Evolutionary conservation across 495 filamentous ascomycete species (phyloP), one percentile per base, ranked within the genome.

Genomic region (Niebla homalea): DNA sequence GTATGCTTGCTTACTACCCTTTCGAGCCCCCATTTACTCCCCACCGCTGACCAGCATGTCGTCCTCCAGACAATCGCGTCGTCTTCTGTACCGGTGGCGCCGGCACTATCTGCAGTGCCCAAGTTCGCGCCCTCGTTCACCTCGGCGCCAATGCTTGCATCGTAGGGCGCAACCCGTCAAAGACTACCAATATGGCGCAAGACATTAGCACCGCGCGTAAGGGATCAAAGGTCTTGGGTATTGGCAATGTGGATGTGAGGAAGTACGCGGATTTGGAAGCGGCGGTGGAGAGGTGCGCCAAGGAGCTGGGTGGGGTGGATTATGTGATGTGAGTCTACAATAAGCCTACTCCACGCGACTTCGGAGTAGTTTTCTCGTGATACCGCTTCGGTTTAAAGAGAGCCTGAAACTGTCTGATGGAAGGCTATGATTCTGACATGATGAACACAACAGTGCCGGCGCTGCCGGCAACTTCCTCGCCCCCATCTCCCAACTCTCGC

Each of bases 391-490:
- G 23, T 36, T 2, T 25, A 10, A n/a, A n/a, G 36, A 37, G 36
- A 37, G 36, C 10, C 11, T 10, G 36, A 37, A n/a, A 37, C 11
- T 37, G 36, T 37, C 11, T 37, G 1, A 26, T 21, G 23, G 2
- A 26, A 22, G 14, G 18, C 19, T 4, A 26, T 26, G 19, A 37
- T 41, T 7, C 39, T 19, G 21, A 41, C 10, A 15, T 15, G 12
- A 18, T 16, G 21, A 5, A 41, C 8, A 15, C 2, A 41, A 41
- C 57, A 94, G 87, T 62, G 89, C 89, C 36, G 92, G 92, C 44
- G 92, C 92, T 25, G 92, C 92, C 12, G 92, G 92, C 32, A 98
- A 98, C 66, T 98, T 98, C 72, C 76, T 98, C 20, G 83, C 90
- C 5, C 83, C 90, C 1, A 86, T 97, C 56, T 70, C 80, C 20